These are phyloP conservation scores for Amanita jacksonii DNA, from an alignment of 768 basidiomycete species.

Conservation along the genomic window DNA sequence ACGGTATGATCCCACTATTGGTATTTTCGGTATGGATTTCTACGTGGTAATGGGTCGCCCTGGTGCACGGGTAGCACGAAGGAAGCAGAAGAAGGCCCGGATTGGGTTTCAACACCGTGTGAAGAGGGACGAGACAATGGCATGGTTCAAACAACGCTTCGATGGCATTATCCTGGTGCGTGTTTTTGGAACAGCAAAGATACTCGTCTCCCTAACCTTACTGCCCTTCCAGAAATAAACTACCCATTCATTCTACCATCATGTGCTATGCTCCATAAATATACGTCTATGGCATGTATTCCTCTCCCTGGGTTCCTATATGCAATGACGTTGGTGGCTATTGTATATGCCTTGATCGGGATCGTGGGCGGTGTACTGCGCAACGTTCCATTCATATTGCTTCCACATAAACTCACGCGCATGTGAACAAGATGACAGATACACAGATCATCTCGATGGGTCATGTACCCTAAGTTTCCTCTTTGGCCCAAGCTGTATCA, in stretches of 20 bases:
- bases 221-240: slow-evolving; percentile 25
- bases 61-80: slow-evolving; percentile 81
- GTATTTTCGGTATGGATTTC: slow-evolving; percentile 99
- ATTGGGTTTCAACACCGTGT: slow-evolving; percentile 87
- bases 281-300: slow-evolving; percentile 21
- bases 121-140: slow-evolving; percentile 92
- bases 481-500: slow-evolving; percentile 32
- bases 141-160: slow-evolving; percentile 99
- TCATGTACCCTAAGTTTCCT: slow-evolving; percentile 16
- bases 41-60: slow-evolving; percentile 96
- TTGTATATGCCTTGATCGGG: too few species aligned
- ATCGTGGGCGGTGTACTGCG: too few species aligned
- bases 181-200: too few species aligned
- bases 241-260: slow-evolving; percentile 11
- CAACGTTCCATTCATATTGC: too few species aligned
- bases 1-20: slow-evolving; percentile 95
- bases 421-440: too few species aligned
- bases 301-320: not conserved
- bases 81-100: slow-evolving; percentile 82
- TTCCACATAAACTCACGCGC: too few species aligned
- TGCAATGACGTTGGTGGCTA: not conserved
- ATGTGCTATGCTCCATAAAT: slow-evolving; percentile 20
- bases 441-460: not conserved
- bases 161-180: slow-evolving; percentile 90
- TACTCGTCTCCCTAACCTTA: too few species aligned